Evolutionary conservation across 1,284 basidiomycete species (phyloP), one percentile per base, ranked within the genome.

Genomic region (Melampsora medusae): DNA sequence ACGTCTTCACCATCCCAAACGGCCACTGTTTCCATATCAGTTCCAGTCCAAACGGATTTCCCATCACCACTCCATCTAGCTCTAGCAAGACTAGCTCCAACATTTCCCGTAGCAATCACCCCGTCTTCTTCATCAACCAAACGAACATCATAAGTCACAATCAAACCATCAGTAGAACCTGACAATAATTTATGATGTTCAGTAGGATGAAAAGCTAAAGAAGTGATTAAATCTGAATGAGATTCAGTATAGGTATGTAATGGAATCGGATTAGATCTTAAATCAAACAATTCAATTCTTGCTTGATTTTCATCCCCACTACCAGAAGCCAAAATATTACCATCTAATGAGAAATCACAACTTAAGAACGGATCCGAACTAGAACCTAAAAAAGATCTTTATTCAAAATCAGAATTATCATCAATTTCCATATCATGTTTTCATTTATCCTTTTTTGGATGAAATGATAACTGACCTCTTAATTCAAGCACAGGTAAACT

Each of bases 211-310:
- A 86, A 82, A 6, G 83, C 81, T 22, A 86, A 83, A 50, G 83
- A 80, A 22, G 85, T 86, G 77, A 86, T 84, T 78, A 85, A 85
- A 82, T 86, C 85, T 22, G 84, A 85, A 77, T 86, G 86, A 14
- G 85, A 84, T 7, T 85, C 84, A 7, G 83, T 80, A 79, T 86
- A 85, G 4, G 81, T 78, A 79, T 85, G 84, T 38, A 1, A 84
- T 79, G 0, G 85, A 60, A 25, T 80, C 78, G 22, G 82, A 49
- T n/a, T 12, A 28, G 33, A 7, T 31, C 69, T n/a, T 2, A 59
- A 31, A 31, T 73, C 71, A 38, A 67, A 73, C 7, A 67, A n/a
- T 12, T 67, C 65, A 49, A 67, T 42, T 35, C 12, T 38, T 7
- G 61, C 5, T n/a, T 64, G n/a, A n/a, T 31, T 28, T 35, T 31